Evolutionary conservation across 352 stramenopile species (phyloP), one percentile per base, ranked within the genome.

Genomic region (Phytophthora sansomeana): DNA sequence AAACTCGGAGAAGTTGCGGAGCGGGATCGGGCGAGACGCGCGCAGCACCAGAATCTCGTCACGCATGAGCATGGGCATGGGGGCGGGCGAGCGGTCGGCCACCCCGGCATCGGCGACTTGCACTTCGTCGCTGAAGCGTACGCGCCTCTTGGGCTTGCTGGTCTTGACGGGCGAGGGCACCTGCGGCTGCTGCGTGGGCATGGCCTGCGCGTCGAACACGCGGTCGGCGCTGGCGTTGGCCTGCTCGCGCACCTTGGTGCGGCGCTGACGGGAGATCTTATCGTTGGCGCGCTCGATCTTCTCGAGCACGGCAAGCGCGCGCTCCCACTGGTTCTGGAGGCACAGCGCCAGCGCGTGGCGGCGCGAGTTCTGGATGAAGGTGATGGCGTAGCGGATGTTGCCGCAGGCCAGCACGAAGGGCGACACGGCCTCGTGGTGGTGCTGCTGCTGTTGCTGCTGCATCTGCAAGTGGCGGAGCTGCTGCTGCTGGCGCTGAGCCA

Each of bases 201-300:
- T 50, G 43, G 57, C 71, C 28, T 61, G 16, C 2, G 58, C 51
- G 44, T 70, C 52, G n/a, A 67, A 74, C 30, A 74, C 53, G 35
- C 62, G 57, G 36, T 67, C 67, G 39, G 68, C 33, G 42, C 69
- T 74, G 21, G 73, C 75, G 65, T 93, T 93, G 49, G 73, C 76
- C 39, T 89, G 75, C 39, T 87, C 59, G 7, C 87, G 71, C 58
- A 93, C 80, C 53, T 80, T 78, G 38, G 73, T 58, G 63, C 85
- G 85, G 51, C 81, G 85, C 61, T 91, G 83, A 50, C 80, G 81
- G 16, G 81, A 78, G 59, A 93, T 85, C 56, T 91, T 91, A 51
- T 92, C 83, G 66, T 89, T 92, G 36, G 85, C 85, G 21, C 83
- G 83, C 64, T 93, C 85, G 47, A 93, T 87, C 73, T 93, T 93